Evolutionary conservation across 208 protist species (phyloP), one percentile per base, ranked within the genome.

Genomic region (Crithidia bombi): DNA sequence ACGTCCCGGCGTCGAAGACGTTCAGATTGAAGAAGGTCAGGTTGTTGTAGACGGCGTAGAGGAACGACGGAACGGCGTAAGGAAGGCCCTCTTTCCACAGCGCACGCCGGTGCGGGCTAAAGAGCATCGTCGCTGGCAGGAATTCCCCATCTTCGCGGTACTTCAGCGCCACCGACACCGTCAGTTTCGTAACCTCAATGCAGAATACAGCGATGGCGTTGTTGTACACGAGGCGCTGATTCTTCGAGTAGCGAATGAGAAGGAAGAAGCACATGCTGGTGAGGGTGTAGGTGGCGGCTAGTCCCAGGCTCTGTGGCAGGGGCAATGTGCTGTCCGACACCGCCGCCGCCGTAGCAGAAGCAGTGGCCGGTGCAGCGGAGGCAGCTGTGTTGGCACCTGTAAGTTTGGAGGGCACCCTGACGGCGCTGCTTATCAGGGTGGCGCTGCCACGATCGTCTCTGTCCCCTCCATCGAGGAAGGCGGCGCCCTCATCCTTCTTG

Each of bases 11-110:
- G 71, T 96, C 73, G 62, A 93, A 82, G 11, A 76, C 46, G 26
- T 63, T 51, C 0, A 96, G 69, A 62, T 90, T 94, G 51, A 82
- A 55, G 61, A 87, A 96, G 3, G 85, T 92, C 21, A 96, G 19
- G 71, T 94, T 94, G 78, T 96, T 91, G 74, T 93, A 93, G 15
- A 96, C 64, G 5, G 81, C 82, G 69, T 96, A 96, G n/a, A 90
- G 65, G 19, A 89, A 50, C 6, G 89, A 75, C 1, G 85, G 78
- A 0, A 91, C 49, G 12, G 81, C 56, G 64, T 88, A 93, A 12
- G 72, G 41, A 4, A 83, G 33, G 23, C 88, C 80, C 14, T 69
- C 69, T 15, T 61, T 54, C 84, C 83, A 94, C 28, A 86, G 36
- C 36, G 58, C 66, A 10, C 61, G 12, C 0, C 81, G 65, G 19